Evolutionary conservation across 257 asterid species (phyloP).

Genomic region (Plectranthus barbatus): DNA sequence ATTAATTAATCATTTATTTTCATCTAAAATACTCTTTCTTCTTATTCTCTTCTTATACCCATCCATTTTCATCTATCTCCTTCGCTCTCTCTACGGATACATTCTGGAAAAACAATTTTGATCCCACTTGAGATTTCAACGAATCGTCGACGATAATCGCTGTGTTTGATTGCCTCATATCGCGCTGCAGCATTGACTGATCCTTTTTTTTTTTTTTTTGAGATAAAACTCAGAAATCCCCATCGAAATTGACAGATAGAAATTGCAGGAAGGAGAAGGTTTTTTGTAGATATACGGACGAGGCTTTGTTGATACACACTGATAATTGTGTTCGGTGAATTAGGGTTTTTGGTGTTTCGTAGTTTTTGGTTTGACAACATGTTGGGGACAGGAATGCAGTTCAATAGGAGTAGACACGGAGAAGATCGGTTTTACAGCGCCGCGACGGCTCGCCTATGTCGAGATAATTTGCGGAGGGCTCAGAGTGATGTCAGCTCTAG

Average conservation of each 20-base stretch:
- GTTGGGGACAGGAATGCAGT: constrained; percentile 91
- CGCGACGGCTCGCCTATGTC: constrained; percentile 63
- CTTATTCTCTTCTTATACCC: constrained; percentile 20
- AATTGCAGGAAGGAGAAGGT: not conserved
- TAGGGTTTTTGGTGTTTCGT: constrained; percentile 24
- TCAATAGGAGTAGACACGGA: constrained; percentile 68
- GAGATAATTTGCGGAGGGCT: constrained; percentile 54
- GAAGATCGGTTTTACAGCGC: constrained; percentile 82
- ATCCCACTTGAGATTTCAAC: constrained; percentile 7
- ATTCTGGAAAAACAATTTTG: constrained; percentile 8
- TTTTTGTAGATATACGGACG: constrained; percentile 15
- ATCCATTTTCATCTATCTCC: constrained; percentile 7
- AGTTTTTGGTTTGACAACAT: constrained; percentile 24
- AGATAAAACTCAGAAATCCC: not conserved
- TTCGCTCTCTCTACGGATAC: constrained; percentile 18
- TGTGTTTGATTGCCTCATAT: constrained; percentile 11
- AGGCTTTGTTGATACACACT: constrained; percentile 9
- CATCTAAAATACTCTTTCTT: not conserved
- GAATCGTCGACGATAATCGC: constrained; percentile 18
- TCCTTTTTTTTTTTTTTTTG: constrained; percentile 11
- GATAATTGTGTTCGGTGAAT: constrained; percentile 11
- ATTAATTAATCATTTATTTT: constrained; percentile 8
- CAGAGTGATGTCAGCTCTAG: constrained; percentile 55
- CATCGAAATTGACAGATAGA: not conserved
- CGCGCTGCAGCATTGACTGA: constrained; percentile 14